Evolutionary conservation across 495 filamentous ascomycete species (phyloP).

Genomic region (Clohesyomyces aquaticus): DNA sequence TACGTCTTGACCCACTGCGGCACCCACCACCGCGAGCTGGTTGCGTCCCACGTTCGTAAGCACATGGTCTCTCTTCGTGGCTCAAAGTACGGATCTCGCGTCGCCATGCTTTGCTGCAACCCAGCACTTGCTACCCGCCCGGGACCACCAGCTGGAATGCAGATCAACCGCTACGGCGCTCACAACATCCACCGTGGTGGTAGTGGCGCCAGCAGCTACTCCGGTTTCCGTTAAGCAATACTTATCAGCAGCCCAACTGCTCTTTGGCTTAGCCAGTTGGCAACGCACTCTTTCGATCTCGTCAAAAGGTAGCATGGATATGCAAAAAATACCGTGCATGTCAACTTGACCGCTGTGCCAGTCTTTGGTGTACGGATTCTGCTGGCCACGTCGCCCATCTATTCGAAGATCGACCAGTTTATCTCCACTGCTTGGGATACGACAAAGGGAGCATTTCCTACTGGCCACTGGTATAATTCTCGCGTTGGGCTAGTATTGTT

Average conservation of each 20-base stretch:
- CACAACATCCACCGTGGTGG: slow-evolving; percentile 42
- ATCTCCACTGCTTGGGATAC: slow-evolving; percentile 19
- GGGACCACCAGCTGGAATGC: slow-evolving; percentile 74
- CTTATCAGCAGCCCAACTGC: neutral
- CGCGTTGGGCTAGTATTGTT: slow-evolving; percentile 20
- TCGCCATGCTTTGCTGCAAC: slow-evolving; percentile 98
- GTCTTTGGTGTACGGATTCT: neutral
- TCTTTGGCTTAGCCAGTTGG: slow-evolving; percentile 3
- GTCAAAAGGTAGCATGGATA: slow-evolving; percentile 23
- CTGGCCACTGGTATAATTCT: slow-evolving; percentile 1
- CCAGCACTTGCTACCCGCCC: slow-evolving; percentile 83
- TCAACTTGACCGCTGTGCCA: slow-evolving; percentile 8
- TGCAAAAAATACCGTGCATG: slow-evolving; percentile 11
- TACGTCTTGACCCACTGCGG: slow-evolving; percentile 90
- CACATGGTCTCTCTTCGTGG: slow-evolving; percentile 99
- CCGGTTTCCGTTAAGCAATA: slow-evolving; percentile 29
- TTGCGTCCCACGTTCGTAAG: slow-evolving; percentile 90
- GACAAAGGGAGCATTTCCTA: slow-evolving; percentile 9
- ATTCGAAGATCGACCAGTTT: slow-evolving; percentile 2
- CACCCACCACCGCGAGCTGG: slow-evolving; percentile 86
- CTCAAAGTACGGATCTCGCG: slow-evolving; percentile 96
- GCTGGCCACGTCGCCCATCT: neutral
- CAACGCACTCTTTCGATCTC: slow-evolving; percentile 23
- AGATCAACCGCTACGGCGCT: slow-evolving; percentile 62
- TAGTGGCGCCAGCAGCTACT: slow-evolving; percentile 16